Evolutionary conservation across 2,329 filamentous ascomycete species (phyloP).

Genomic region (Neopestalotiopsis sp.): DNA sequence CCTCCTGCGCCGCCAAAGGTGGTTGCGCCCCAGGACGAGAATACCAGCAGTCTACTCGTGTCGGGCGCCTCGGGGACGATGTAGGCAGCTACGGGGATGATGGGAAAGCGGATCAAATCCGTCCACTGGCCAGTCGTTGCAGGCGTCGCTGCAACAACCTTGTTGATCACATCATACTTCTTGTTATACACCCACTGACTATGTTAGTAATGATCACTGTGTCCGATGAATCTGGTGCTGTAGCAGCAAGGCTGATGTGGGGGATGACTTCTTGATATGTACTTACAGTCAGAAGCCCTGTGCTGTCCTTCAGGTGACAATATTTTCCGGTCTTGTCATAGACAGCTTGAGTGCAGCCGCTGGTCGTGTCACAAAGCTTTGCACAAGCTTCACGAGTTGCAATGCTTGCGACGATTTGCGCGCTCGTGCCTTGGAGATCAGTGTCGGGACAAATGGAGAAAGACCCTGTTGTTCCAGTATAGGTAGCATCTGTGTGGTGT

Average conservation of each 20-base stretch:
- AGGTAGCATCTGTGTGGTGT: neutral
- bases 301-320: conserved; percentile 23
- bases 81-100: conserved; percentile 36
- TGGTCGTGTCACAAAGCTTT: conserved; percentile 13
- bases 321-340: conserved; percentile 17
- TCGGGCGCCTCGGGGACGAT: conserved; percentile 32
- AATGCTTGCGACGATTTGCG: conserved; percentile 8
- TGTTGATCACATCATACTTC: conserved; percentile 22
- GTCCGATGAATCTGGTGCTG: neutral
- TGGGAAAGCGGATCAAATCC: conserved; percentile 30
- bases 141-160: neutral
- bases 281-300: neutral
- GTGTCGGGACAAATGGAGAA: conserved; percentile 11
- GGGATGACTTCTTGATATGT: neutral
- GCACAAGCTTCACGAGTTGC: conserved; percentile 12
- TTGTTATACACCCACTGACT: conserved; percentile 25
- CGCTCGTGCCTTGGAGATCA: conserved; percentile 12
- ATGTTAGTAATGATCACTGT: conserved; percentile 10
- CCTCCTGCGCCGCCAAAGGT: conserved; percentile 17
- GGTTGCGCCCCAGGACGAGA: conserved; percentile 1
- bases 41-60: conserved; percentile 28
- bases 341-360: conserved; percentile 19
- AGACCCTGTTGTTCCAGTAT: neutral
- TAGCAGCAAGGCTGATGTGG: neutral
- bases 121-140: conserved; percentile 28